Evolutionary conservation across 768 basidiomycete species (phyloP), one percentile per base, ranked within the genome.

Genomic region (Boletus subparvulus): DNA sequence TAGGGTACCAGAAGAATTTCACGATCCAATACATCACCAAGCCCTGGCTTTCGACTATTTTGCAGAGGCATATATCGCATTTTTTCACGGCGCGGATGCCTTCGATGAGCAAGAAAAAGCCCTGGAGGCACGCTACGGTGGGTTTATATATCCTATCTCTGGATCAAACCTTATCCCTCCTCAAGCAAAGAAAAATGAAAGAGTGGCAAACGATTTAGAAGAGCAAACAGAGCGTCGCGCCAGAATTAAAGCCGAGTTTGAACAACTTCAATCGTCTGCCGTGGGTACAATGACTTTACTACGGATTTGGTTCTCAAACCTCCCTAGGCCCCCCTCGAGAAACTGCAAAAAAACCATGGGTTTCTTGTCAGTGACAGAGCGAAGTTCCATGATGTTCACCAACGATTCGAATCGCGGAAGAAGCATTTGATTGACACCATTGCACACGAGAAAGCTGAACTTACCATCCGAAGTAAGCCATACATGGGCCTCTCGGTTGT

Each of bases 11-110:
- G 88, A 86, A 47, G 88, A 91, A 66, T 90, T 94, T 59, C 84
- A 86, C 42, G 84, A 88, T 61, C 80, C 80, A 7, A 78, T 83
- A 55, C 86, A 94, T 44, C 89, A 92, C 52, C 82, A 81, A 58
- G 87, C 88, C 0, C 76, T 93, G 19, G 87, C 87, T n/a, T 88
- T 90, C 56, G 82, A 87, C 51, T 91, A 89, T 71, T 84, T 82
- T 46, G 76, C 82, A 16, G 78, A 83, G 49, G 80, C 90, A 1
- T 93, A 93, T 62, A 75, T 80, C 6, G 64, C 80, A 6, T 92
- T 91, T 77, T 73, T 92, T 33, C 80, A 85, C 52, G 80, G 83
- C 5, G 78, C 80, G 11, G 90, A 92, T 61, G 78, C 83, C 30
- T 89, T 88, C 58, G 75, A 81, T 1, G 87, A 89, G 60, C 84